A percentile compares a stretch with the other conserved stretches of the same genome.
Evolutionary conservation across 768 basidiomycete species (phyloP).

Genomic region (Psilocybe azurescens): DNA sequence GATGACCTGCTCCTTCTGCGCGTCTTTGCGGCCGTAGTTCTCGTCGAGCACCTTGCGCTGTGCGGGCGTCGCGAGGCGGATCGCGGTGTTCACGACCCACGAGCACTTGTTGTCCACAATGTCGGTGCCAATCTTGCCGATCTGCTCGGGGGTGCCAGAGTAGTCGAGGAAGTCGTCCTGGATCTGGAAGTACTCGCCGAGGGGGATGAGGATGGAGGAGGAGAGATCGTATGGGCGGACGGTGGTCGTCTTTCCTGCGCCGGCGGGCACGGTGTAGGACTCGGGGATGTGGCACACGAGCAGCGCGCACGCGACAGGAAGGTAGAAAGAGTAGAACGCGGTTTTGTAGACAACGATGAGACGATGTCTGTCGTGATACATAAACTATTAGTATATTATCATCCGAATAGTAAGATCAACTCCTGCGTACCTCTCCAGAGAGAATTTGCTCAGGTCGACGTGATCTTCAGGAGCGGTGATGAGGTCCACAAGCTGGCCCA

Average conservation of each 20-base stretch:
- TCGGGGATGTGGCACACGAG: slow-evolving; percentile 70
- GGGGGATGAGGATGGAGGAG: slow-evolving; percentile 81
- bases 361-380: slow-evolving; percentile 61
- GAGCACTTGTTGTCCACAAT: slow-evolving; percentile 99
- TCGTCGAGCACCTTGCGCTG: slow-evolving; percentile 65
- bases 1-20: slow-evolving; percentile 53
- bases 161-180: slow-evolving; percentile 98
- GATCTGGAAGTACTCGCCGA: slow-evolving; percentile 98
- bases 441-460: slow-evolving; percentile 89
- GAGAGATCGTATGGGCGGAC: slow-evolving; percentile 55
- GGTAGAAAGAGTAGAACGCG: slow-evolving; percentile 97
- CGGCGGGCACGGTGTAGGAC: slow-evolving; percentile 38
- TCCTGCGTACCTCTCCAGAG: slow-evolving; percentile 70
- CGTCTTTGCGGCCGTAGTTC: slow-evolving; percentile 56
- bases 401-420: neutral
- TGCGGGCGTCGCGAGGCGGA: slow-evolving; percentile 57
- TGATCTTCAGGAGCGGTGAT: slow-evolving; percentile 93
- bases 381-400: too few species aligned
- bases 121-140: slow-evolving; percentile 98
- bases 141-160: slow-evolving; percentile 85
- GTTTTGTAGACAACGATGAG: slow-evolving; percentile 98
- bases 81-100: slow-evolving; percentile 93
- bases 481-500: slow-evolving; percentile 95
- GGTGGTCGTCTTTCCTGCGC: slow-evolving; percentile 10
- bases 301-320: slow-evolving; percentile 96